These are phyloP conservation scores for Skeletonema potamos DNA, from an alignment of 108 stramenopile species.

Conservation along the genomic window DNA sequence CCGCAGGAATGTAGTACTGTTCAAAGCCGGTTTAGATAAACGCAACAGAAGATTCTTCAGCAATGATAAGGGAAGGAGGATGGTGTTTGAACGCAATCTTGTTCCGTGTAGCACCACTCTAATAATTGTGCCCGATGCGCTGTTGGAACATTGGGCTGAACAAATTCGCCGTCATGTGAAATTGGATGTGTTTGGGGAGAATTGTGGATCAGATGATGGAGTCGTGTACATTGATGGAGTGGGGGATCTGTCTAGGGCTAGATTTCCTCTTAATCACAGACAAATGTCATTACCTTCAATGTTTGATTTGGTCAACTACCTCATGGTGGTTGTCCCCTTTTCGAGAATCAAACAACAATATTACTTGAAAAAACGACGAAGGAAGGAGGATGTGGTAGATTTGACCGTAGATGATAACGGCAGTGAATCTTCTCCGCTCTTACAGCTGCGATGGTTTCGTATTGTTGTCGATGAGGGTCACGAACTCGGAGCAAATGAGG, in stretches of 20 bases:
- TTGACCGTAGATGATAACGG: not conserved
- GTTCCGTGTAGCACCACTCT: conserved; percentile 61
- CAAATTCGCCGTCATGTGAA: conserved; percentile 64
- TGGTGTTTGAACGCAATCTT: conserved; percentile 55
- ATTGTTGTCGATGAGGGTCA: conserved; percentile 84
- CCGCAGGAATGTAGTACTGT: conserved; percentile 34
- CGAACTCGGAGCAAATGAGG: conserved; percentile 55
- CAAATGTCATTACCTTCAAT: conserved; percentile 25
- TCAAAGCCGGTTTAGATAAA: conserved; percentile 54
- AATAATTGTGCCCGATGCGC: conserved; percentile 71
- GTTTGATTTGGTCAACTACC: conserved; percentile 25
- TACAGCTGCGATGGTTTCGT: conserved; percentile 58
- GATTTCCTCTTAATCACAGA: conserved; percentile 32
- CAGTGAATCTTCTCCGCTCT: conserved; percentile 17
- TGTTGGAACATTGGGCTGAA: conserved; percentile 78
- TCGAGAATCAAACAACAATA: conserved; percentile 36
- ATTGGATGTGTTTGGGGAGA: conserved; percentile 41
- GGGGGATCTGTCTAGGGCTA: conserved; percentile 52
- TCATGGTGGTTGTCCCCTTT: conserved; percentile 60
- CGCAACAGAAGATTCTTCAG: conserved; percentile 38
- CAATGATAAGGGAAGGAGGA: conserved; percentile 29
- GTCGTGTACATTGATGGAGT: conserved; percentile 58
- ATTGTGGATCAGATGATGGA: conserved; percentile 14
- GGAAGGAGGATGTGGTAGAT: conserved; percentile 8
- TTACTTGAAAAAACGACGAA: conserved; percentile 9